Conservation (phyloP, 208 protist genomes). For the Angomonas desouzai region DNA sequence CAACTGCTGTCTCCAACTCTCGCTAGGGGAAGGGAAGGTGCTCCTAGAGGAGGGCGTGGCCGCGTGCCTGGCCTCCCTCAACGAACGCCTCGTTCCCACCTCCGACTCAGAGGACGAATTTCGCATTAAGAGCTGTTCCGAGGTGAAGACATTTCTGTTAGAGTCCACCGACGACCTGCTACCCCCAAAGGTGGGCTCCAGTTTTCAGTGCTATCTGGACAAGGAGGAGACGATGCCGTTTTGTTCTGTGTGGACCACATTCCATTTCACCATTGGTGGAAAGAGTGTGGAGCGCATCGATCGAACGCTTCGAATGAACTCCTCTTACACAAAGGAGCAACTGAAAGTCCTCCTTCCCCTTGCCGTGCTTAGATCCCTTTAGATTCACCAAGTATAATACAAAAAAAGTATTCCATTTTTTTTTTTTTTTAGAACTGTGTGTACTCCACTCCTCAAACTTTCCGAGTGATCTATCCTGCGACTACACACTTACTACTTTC, state of each 20-base stretch:
- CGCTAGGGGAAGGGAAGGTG: background rate
- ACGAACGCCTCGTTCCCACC: background rate
- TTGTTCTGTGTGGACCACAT: slow-evolving; percentile 35
- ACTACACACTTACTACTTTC: slow-evolving; percentile 4
- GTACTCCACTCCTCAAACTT: too few relatives aligned
- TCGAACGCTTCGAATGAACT: background rate
- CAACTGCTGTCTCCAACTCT: background rate
- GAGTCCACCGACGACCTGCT: background rate
- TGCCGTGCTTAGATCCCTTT: background rate
- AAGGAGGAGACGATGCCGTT: slow-evolving; percentile 16
- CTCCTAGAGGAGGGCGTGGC: background rate
- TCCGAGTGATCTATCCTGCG: too few relatives aligned
- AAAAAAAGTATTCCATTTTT: background rate
- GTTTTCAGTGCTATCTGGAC: slow-evolving; percentile 45
- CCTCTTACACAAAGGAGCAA: background rate
- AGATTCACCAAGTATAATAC: background rate
- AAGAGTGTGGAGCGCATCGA: slow-evolving; percentile 9
- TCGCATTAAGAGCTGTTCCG: background rate
- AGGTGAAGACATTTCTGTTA: background rate
- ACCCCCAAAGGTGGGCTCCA: slow-evolving; percentile 24
- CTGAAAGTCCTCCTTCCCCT: background rate
- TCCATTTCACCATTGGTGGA: slow-evolving; percentile 32
- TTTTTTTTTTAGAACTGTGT: background rate
- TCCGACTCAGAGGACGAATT: background rate
- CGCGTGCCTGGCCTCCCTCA: background rate